Conservation (phyloP, 805 yeast genomes). For the Yarrowia sp. region DNA sequence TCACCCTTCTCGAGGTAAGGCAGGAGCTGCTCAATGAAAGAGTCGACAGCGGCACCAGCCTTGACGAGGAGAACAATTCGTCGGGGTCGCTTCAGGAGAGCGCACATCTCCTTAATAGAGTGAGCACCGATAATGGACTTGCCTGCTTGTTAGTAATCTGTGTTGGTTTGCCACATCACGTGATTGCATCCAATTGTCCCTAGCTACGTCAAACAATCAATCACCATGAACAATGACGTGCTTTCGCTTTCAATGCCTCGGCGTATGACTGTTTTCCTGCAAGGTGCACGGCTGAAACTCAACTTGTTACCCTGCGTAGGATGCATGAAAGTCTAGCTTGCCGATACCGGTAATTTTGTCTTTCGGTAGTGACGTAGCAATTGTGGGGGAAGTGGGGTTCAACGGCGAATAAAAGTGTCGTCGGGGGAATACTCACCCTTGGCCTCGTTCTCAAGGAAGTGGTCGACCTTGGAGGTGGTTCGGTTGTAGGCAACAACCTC, state of each 20-base stretch:
- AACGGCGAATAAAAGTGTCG: background rate
- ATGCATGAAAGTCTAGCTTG: slow-evolving; percentile 20
- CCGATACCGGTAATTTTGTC: slow-evolving; percentile 2
- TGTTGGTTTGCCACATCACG: background rate
- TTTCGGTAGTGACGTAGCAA: background rate
- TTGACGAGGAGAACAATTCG: slow-evolving; percentile 90
- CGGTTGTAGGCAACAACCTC: slow-evolving; percentile 98
- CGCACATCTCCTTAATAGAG: slow-evolving; percentile 81
- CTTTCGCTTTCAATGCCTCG: background rate
- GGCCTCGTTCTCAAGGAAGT: slow-evolving; percentile 89
- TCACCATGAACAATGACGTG: background rate
- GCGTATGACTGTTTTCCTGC: slow-evolving; percentile 17
- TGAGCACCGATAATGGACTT: slow-evolving; percentile 94
- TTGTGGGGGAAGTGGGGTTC: background rate
- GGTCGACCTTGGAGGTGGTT: slow-evolving; percentile 93
- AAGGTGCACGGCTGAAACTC: slow-evolving; percentile 20
- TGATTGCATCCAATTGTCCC: background rate
- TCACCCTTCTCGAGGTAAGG: slow-evolving; percentile 95
- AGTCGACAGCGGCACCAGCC: slow-evolving; percentile 95
- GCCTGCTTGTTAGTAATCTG: slow-evolving; percentile 27
- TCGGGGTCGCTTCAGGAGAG: slow-evolving; percentile 94
- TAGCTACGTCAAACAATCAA: background rate
- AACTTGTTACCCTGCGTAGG: slow-evolving; percentile 24
- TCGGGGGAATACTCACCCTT: slow-evolving; percentile 47
- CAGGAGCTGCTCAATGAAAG: slow-evolving; percentile 78